Conservation (phyloP, 208 protist genomes). For the Leishmania lainsoni region DNA sequence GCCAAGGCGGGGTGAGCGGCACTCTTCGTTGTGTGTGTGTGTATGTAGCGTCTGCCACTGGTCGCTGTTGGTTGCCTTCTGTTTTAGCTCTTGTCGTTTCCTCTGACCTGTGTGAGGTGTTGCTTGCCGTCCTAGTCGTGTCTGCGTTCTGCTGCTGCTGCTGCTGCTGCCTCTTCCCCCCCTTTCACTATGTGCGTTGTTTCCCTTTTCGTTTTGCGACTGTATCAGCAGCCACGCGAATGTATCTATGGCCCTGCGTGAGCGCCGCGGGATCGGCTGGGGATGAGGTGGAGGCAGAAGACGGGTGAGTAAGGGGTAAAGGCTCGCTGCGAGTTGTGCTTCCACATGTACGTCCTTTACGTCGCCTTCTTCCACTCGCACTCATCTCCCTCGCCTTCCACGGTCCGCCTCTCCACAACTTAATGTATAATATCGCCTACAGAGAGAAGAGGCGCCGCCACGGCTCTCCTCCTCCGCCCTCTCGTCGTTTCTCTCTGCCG, state of each 20-base stretch:
- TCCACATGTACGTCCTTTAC: not conserved
- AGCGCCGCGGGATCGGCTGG: not conserved
- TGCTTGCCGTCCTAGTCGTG: not conserved
- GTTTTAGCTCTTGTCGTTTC: not conserved
- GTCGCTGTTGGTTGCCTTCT: not conserved
- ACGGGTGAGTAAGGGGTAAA: not conserved
- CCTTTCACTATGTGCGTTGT: not conserved
- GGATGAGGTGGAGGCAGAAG: not conserved
- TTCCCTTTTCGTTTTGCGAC: not conserved
- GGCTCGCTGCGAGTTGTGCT: not conserved
- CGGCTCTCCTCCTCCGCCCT: not conserved
- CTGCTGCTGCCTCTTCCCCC: not conserved
- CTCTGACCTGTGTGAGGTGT: not conserved
- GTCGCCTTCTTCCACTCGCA: not conserved
- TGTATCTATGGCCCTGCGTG: not conserved
- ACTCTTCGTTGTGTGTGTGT: not conserved
- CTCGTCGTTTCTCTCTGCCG: not conserved
- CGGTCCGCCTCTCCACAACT: not conserved
- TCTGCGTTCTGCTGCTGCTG: not conserved
- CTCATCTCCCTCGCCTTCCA: not conserved
- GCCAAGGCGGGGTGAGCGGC: not conserved
- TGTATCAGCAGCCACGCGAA: not conserved
- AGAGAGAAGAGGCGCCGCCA: not conserved
- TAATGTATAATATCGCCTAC: constrained; percentile 2
- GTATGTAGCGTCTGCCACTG: not conserved